Conservation (phyloP, 768 basidiomycete genomes). For the Mycena sanguinolenta region DNA sequence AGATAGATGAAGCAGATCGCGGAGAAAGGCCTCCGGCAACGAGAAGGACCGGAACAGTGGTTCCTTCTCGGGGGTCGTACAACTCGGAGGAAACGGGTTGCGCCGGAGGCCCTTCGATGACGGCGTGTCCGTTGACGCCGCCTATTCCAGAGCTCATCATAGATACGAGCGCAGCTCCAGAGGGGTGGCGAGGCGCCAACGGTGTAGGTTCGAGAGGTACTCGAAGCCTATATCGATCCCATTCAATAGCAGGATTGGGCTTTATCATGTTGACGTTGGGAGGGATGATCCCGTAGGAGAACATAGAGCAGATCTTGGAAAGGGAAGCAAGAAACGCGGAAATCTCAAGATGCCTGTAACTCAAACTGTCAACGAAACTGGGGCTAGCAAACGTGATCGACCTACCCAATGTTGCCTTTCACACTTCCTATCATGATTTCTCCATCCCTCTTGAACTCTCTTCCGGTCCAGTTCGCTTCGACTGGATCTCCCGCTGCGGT, state of each 20-base stretch:
- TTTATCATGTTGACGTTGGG: constrained; percentile 39
- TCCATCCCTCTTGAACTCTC: constrained; percentile 42
- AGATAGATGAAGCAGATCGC: not conserved
- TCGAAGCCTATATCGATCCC: constrained; percentile 41
- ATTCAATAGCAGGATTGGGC: constrained; percentile 49
- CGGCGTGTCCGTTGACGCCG: not conserved
- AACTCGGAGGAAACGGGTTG: not conserved
- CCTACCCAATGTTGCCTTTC: constrained; percentile 61
- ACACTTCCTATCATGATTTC: constrained; percentile 57
- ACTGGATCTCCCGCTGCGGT: constrained; percentile 64
- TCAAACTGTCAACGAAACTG: not conserved
- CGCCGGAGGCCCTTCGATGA: not conserved
- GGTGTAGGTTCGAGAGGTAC: not conserved
- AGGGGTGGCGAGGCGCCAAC: not conserved
- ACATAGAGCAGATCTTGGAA: constrained; percentile 50
- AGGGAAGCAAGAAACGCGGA: constrained; percentile 51
- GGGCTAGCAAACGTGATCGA: not conserved
- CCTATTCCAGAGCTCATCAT: not conserved
- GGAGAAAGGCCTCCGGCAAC: constrained; percentile 13
- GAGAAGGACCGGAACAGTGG: not conserved
- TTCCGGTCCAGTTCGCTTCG: constrained; percentile 63
- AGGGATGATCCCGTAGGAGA: constrained; percentile 42
- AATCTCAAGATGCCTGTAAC: constrained; percentile 48
- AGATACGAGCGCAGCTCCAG: not conserved
- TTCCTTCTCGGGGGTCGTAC: not conserved